Conservation (phyloP, 495 filamentous ascomycete species). For the Daldinia caldariorum region DNA sequence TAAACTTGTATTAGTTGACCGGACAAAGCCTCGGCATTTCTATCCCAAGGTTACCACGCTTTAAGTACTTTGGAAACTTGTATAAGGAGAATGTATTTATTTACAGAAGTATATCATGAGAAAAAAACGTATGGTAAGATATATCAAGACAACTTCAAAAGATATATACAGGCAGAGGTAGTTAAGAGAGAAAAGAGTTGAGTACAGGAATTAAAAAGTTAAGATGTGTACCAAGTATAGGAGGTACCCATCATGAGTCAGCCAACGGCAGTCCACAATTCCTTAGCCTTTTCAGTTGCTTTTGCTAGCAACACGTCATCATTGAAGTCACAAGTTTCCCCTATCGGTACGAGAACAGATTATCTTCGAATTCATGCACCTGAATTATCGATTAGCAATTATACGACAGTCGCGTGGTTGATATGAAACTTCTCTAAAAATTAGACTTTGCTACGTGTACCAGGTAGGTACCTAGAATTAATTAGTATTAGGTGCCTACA, state of each 20-base stretch:
- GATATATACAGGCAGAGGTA: neutral
- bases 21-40: constrained; percentile 29
- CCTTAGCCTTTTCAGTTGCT: constrained; percentile 25
- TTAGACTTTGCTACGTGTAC: neutral
- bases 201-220: no score
- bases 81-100: constrained; percentile 7
- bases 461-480: no score
- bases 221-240: no score
- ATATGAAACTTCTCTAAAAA: constrained; percentile 9
- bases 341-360: no score
- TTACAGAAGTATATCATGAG: neutral
- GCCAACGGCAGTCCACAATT: constrained; percentile 30
- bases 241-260: neutral
- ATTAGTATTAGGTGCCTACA: no score
- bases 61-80: neutral
- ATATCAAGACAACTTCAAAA: neutral
- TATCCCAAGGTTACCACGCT: neutral
- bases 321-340: constrained; percentile 5
- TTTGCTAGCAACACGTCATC: constrained; percentile 30
- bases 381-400: no score
- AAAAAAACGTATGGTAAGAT: neutral
- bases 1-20: constrained; percentile 22
- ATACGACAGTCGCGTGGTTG: constrained; percentile 35
- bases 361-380: no score
- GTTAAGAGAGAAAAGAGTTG: neutral